Base-by-base conservation (phyloP, 192 early-diverging fungal genomes). In the Mortierella antarctica region DNA sequence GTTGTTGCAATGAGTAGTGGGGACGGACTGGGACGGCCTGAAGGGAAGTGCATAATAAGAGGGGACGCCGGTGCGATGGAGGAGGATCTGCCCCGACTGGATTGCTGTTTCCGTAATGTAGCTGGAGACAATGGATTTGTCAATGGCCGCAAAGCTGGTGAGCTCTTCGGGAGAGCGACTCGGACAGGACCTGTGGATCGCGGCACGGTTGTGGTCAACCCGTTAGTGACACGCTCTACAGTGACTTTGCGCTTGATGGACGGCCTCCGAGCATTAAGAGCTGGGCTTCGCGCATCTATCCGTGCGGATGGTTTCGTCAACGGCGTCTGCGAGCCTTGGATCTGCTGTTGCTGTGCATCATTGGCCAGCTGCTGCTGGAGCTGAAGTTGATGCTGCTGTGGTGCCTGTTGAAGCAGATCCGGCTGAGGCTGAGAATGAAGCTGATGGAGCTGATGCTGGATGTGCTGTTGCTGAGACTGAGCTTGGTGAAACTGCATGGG, bases 31-130 rank as follows among this genome's bases (percentile, higher is more conserved):
- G 77, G 77, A 14, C 67, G 65, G 39, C 52, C 67, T 15, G 77
- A 67, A 6, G 77, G 77, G 46, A 80, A 80, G 59, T 80, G 77
- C 77, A 80, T 80, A 49, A 64, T 72, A 5, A 80, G 70, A 2
- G 77, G 77, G 6, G 77, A 80, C 4, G 70, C 61, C 41, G 77
- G 77, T 23, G 77, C 65, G 7, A 80, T 80, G 8, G 77, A 62
- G 1, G 77, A 68, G n/a, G 69, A 44, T 47, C 70, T 49, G 13
- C 62, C 50, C 8, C 70, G 70, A n/a, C 49, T 72, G 4, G 70
- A 41, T 44, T 67, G 65, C 44, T 67, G 70, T 46, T 80, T 80
- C 53, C 77, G 57, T n/a, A 80, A 65, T 0, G 77, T 72, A 4
- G 70, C 77, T 11, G 77, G 77, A 9, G 77, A 80, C 77, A 80